phyloP scores from a whole-genome alignment of 768 basidiomycete species.

The Amanita jacksonii region DNA sequence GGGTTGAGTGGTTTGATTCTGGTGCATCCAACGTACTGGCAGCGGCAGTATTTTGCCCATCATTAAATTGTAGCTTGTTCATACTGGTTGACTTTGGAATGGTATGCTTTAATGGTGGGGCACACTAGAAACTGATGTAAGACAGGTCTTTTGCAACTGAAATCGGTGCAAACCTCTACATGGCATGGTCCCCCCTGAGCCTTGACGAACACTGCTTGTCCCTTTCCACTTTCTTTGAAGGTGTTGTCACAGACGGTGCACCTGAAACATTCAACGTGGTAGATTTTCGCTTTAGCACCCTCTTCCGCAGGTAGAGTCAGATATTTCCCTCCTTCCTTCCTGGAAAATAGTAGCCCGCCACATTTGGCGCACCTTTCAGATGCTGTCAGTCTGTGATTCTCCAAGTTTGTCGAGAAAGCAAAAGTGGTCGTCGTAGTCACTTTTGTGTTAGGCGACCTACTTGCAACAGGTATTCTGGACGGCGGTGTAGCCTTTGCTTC shows the following conservation, averaged over 20 bases:
- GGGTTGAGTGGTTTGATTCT: background rate
- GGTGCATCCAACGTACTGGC: background rate
- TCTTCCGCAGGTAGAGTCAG: conserved; percentile 57
- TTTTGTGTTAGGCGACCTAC: conserved; percentile 7
- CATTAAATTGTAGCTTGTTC: conserved; percentile 14
- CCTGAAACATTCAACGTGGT: conserved; percentile 70
- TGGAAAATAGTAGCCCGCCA: conserved; percentile 43
- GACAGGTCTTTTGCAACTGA: background rate
- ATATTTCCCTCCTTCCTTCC: conserved; percentile 51
- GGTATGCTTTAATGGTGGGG: conserved; percentile 31
- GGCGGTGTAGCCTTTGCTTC: background rate
- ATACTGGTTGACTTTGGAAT: conserved; percentile 25
- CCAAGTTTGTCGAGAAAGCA: background rate
- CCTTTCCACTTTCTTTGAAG: conserved; percentile 52
- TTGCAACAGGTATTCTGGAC: conserved; percentile 7
- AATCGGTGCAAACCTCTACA: conserved; percentile 33
- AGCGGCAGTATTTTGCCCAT: conserved; percentile 1
- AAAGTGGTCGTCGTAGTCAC: background rate
- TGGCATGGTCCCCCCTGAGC: conserved; percentile 61
- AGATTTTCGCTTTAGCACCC: conserved; percentile 43
- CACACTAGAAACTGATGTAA: conserved; percentile 26
- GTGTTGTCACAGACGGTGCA: conserved; percentile 55
- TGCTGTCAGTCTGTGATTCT: background rate
- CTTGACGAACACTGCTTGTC: conserved; percentile 65
- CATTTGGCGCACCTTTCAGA: conserved; percentile 46